phyloP scores from a whole-genome alignment of 441 rosid genomes.

The Mallotus japonicus region DNA sequence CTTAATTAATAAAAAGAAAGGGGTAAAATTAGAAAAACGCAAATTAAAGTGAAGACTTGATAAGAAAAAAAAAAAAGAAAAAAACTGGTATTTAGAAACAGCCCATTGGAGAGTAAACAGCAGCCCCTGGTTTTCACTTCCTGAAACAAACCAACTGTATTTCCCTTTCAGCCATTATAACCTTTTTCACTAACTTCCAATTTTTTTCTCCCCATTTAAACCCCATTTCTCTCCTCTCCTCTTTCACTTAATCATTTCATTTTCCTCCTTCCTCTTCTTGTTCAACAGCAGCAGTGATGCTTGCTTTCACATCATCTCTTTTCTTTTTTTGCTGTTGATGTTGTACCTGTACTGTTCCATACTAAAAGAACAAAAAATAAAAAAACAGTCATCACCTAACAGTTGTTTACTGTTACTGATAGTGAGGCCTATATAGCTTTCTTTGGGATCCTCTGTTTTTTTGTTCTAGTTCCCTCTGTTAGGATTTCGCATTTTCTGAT shows the following conservation, averaged over 20 bases:
- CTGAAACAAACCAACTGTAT: conserved; percentile 30
- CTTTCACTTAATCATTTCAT: neutral
- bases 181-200: conserved; percentile 13
- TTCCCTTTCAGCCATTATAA: conserved; percentile 18
- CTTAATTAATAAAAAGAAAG: neutral
- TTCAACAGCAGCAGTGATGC: conserved; percentile 30
- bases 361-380: neutral
- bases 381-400: neutral
- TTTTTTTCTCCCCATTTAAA: neutral
- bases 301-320: conserved; percentile 20
- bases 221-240: neutral
- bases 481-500: conserved; percentile 3
- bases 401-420: neutral
- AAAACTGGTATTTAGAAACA: conserved; percentile 58
- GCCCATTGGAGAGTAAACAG: conserved; percentile 64
- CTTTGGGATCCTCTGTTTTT: neutral
- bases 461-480: neutral
- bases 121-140: conserved; percentile 90
- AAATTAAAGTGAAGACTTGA: neutral
- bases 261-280: neutral
- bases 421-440: too few relatives aligned
- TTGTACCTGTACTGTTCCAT: neutral
- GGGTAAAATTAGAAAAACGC: conserved; percentile 21
- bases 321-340: neutral
- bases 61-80: conserved; percentile 4